Evolutionary conservation across 441 rosid genomes (phyloP).

Genomic region (Brassica hybrid): DNA sequence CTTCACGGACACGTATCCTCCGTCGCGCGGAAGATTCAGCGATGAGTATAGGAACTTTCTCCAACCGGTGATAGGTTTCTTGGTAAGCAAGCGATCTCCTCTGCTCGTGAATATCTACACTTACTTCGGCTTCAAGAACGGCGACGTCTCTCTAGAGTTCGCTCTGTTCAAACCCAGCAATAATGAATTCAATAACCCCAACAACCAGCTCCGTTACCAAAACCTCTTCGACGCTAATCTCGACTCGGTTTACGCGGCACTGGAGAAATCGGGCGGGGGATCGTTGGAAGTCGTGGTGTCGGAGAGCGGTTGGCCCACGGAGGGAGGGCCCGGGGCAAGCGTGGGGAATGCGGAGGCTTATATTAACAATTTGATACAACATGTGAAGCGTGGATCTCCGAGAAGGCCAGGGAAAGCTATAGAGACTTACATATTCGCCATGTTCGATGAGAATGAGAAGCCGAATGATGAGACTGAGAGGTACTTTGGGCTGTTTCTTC

Average conservation of each 20-base stretch:
- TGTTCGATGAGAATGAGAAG: conserved; percentile 59
- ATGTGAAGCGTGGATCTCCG: too few relatives aligned
- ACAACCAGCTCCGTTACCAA: conserved; percentile 31
- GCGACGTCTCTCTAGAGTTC: conserved; percentile 41
- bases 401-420: too few relatives aligned
- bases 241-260: conserved; percentile 57
- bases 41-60: conserved; percentile 37
- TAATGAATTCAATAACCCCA: conserved; percentile 16
- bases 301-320: conserved; percentile 74
- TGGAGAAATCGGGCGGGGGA: conserved; percentile 55
- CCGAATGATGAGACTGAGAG: conserved; percentile 47
- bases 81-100: conserved; percentile 47
- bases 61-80: conserved; percentile 45
- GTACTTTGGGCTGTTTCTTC: conserved; percentile 52
- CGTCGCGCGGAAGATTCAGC: conserved; percentile 48
- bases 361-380: conserved; percentile 47
- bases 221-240: conserved; percentile 61
- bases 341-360: conserved; percentile 51
- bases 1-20: conserved; percentile 47
- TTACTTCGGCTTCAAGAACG: conserved; percentile 37
- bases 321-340: conserved; percentile 35
- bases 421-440: conserved; percentile 53
- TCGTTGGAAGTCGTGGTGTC: conserved; percentile 55
- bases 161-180: conserved; percentile 46
- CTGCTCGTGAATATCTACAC: conserved; percentile 56